Base-by-base conservation (phyloP, 208 protist genomes). In the Leishmania martiniquensis region DNA sequence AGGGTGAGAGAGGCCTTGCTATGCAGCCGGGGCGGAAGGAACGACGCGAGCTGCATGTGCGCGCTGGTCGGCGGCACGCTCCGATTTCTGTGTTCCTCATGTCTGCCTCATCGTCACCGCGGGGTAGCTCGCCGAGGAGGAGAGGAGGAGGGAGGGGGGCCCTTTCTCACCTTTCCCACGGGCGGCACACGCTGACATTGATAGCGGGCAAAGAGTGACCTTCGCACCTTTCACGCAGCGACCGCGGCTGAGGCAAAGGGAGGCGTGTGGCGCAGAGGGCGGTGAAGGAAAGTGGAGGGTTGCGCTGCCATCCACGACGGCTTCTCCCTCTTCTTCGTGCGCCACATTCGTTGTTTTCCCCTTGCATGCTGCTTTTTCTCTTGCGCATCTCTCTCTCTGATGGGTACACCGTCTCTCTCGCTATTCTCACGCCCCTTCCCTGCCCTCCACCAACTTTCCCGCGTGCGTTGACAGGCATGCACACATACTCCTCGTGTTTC, bases 381-480 rank as follows among this genome's bases (percentile, higher is more conserved):
- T 75, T 44, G n/a, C n/a, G n/a, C 34, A 66, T 82, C 44, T 76
- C 39, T 62, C 57, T n/a, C 25, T 20, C 42, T 39, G 20, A 37
- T n/a, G 47, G 25, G 5, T 49, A 49, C 54, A 42, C 25, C 25
- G 39, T 73, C 57, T 80, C n/a, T n/a, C n/a, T n/a, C n/a, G n/a
- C n/a, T n/a, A n/a, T n/a, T n/a, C 69, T 67, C 25, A 25, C 15
- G 45, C 52, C 22, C 60, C 68, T 37, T 49, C 76, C 60, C 62
- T n/a, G n/a, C n/a, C n/a, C n/a, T n/a, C n/a, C n/a, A n/a, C n/a
- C n/a, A n/a, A n/a, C n/a, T n/a, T n/a, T n/a, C n/a, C n/a, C n/a
- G n/a, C n/a, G n/a, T n/a, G n/a, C n/a, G n/a, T n/a, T n/a, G n/a
- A n/a, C n/a, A n/a, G n/a, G n/a, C n/a, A n/a, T n/a, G n/a, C n/a